Conservation (phyloP, 257 asterid genomes). For the Nicotiana noctiflora region DNA sequence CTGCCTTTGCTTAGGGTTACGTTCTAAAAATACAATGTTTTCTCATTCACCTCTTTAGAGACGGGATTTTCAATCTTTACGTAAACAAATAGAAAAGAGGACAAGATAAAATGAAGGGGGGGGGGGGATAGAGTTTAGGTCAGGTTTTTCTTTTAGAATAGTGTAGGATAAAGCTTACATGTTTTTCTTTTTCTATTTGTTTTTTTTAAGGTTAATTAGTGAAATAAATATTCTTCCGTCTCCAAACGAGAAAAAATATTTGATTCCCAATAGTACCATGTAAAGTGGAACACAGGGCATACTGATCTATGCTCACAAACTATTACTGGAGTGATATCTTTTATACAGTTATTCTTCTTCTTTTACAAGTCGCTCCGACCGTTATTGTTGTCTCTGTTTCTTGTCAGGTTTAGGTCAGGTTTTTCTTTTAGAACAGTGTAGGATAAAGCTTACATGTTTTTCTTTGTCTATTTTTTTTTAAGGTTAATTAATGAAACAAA, state of each 20-base stretch:
- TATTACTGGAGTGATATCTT: background rate
- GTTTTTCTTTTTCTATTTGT: too few relatives aligned
- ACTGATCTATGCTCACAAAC: background rate
- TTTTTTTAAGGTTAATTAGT: too few relatives aligned
- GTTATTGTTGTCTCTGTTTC: background rate
- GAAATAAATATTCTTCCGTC: too few relatives aligned
- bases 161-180: too few relatives aligned
- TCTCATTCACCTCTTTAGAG: background rate
- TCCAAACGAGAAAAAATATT: too few relatives aligned
- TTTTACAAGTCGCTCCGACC: background rate
- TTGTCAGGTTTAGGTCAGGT: background rate
- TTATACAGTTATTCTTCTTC: background rate
- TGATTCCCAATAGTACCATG: background rate
- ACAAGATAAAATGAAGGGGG: too few relatives aligned
- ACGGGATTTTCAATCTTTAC: background rate
- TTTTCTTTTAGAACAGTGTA: too few relatives aligned
- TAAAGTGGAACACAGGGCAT: background rate
- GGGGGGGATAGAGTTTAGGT: background rate
- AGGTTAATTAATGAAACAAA: background rate
- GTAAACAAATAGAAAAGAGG: background rate
- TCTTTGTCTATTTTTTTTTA: background rate
- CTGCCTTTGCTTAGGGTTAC: background rate
- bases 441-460: background rate
- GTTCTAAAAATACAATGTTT: background rate
- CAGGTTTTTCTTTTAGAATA: too few relatives aligned